A percentile compares a stretch with the other conserved stretches of the same genome.
Evolutionary conservation across 1,139 yeast genomes (phyloP).

Genomic region (Eremothecium gossypii): DNA sequence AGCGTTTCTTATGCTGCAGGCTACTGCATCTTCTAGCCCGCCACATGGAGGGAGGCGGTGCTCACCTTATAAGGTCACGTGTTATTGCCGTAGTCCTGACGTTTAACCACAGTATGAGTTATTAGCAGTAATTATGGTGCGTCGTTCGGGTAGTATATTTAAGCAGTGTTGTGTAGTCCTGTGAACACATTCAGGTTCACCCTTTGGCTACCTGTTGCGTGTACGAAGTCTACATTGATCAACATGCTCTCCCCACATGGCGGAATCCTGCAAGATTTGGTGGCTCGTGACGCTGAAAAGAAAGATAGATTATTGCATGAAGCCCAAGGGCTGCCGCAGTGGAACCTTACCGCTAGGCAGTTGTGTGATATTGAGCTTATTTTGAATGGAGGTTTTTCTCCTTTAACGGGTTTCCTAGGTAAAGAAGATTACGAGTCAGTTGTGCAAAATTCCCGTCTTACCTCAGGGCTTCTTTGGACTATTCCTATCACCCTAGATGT

Average conservation of each 20-base stretch:
- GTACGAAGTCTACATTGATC: background rate
- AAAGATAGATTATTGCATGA: slow-evolving; percentile 50
- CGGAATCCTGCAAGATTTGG: slow-evolving; percentile 75
- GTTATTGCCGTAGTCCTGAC: background rate
- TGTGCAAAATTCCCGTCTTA: slow-evolving; percentile 64
- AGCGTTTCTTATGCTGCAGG: slow-evolving; percentile 92
- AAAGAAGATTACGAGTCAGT: slow-evolving; percentile 76
- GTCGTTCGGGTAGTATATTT: background rate
- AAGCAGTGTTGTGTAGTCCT: background rate
- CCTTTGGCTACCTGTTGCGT: background rate
- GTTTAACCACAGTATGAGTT: background rate
- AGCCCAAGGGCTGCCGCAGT: slow-evolving; percentile 36
- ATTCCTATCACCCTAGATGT: slow-evolving; percentile 91
- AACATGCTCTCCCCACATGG: slow-evolving; percentile 84
- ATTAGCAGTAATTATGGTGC: background rate
- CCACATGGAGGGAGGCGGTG: background rate
- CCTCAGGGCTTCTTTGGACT: slow-evolving; percentile 78
- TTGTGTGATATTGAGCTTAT: slow-evolving; percentile 88
- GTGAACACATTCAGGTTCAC: background rate
- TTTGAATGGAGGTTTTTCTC: slow-evolving; percentile 91
- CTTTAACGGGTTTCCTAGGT: slow-evolving; percentile 76
- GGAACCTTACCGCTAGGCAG: slow-evolving; percentile 68
- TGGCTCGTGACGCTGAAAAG: slow-evolving; percentile 66
- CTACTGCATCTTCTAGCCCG: slow-evolving; percentile 26
- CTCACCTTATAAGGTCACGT: slow-evolving; percentile 1